A percentile compares a stretch with the other conserved stretches of the same genome.
These are phyloP conservation scores for Lentinula edodes DNA, from an alignment of 768 basidiomycete genomes.

Conservation along the genomic window DNA sequence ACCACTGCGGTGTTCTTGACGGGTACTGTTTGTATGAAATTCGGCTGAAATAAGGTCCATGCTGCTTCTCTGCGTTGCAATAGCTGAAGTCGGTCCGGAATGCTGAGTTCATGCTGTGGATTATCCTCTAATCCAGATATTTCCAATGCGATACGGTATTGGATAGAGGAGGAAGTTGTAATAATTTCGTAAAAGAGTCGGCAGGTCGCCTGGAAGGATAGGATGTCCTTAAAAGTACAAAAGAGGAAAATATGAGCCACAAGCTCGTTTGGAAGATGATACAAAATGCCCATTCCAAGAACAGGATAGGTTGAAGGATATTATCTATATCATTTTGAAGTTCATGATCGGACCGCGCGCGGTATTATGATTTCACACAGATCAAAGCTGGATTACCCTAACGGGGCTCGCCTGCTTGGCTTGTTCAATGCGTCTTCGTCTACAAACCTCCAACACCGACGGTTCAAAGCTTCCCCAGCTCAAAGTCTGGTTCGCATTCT, in stretches of 20 bases:
- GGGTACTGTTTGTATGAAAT: neutral
- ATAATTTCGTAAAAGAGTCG: neutral
- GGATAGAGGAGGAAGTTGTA: neutral
- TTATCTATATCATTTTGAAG: neutral
- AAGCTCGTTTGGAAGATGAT: conserved; percentile 4
- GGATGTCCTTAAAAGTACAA: neutral
- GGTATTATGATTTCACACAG: neutral
- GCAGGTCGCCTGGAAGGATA: neutral
- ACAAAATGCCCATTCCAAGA: neutral
- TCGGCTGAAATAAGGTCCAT: conserved; percentile 2
- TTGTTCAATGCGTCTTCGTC: conserved; percentile 3
- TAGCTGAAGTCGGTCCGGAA: neutral
- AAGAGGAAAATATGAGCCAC: neutral
- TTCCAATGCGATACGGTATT: neutral
- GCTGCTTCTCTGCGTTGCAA: neutral
- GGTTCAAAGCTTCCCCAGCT: neutral
- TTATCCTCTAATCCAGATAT: conserved; percentile 4
- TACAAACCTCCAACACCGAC: neutral
- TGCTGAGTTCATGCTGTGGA: neutral
- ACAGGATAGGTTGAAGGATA: neutral
- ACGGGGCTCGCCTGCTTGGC: neutral
- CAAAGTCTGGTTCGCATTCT: conserved; percentile 6
- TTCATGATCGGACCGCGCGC: neutral
- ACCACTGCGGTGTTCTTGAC: conserved; percentile 4
- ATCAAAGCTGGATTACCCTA: neutral